These are phyloP conservation scores for Chlorella sp. DNA, from an alignment of 139 green algal genomes.

Conservation along the genomic window DNA sequence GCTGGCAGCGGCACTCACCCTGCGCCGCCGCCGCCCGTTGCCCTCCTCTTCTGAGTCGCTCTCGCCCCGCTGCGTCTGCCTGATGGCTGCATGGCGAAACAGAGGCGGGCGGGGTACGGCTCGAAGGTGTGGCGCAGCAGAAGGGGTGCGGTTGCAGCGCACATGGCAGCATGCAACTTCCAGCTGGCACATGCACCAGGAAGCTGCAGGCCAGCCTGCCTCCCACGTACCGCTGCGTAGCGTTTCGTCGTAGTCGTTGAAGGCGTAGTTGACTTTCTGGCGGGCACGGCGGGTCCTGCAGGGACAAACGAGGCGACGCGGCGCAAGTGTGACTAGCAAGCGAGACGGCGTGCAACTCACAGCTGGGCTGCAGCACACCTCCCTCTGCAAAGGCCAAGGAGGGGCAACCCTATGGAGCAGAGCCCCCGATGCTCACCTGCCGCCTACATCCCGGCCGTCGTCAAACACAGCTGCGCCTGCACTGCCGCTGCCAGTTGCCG, in stretches of 20 bases:
- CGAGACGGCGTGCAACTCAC: too few relatives aligned
- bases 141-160: too few relatives aligned
- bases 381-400: too few relatives aligned
- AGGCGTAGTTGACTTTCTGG: conserved; percentile 43
- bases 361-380: too few relatives aligned
- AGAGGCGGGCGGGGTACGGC: too few relatives aligned
- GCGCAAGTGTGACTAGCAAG: too few relatives aligned
- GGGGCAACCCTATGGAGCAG: too few relatives aligned
- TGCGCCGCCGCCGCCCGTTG: background rate
- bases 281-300: conserved; percentile 29
- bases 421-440: background rate
- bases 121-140: too few relatives aligned
- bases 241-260: conserved; percentile 28
- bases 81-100: conserved; percentile 1
- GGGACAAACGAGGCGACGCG: too few relatives aligned
- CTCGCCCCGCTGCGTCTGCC: background rate
- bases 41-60: conserved; percentile 4
- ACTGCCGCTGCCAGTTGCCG: background rate
- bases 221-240: conserved; percentile 10
- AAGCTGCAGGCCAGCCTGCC: background rate
- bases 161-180: too few relatives aligned
- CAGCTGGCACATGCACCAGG: too few relatives aligned
- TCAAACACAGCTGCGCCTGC: background rate
- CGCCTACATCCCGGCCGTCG: background rate
- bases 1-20: too few relatives aligned